phyloP scores from a whole-genome alignment of 176 grass and related monocot species.

The Oryza coarctata region DNA sequence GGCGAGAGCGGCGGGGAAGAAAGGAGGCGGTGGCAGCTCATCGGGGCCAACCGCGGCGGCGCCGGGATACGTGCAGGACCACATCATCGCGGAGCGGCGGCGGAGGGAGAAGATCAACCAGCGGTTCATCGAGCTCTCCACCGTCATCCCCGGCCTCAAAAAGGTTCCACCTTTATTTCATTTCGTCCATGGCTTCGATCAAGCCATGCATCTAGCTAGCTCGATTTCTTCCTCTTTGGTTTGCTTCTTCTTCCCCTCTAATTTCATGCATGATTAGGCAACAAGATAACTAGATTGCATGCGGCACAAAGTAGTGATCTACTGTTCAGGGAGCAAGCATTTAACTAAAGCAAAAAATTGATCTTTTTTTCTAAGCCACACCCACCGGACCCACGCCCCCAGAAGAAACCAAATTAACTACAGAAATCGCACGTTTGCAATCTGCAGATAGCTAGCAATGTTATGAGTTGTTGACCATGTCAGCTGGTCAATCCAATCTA shows the following conservation, averaged over 20 bases:
- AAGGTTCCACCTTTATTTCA: conserved; percentile 45
- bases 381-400: background rate
- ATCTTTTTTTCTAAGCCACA: too few species aligned
- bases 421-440: background rate
- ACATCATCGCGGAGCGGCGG: conserved; percentile 74
- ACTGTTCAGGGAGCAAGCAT: background rate
- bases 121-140: conserved; percentile 71
- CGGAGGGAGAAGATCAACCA: conserved; percentile 84
- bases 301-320: background rate
- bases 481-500: background rate
- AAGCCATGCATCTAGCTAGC: background rate
- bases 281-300: background rate
- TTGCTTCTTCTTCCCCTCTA: background rate
- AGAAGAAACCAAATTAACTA: background rate
- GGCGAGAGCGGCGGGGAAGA: background rate
- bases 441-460: background rate
- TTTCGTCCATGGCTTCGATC: background rate
- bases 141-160: conserved; percentile 73
- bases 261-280: conserved; percentile 21
- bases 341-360: too few species aligned
- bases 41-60: background rate
- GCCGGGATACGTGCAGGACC: conserved; percentile 52
- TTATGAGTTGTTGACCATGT: background rate
- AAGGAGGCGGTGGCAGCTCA: conserved; percentile 10
- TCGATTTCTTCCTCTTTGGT: background rate